Evolutionary conservation across 2,329 filamentous ascomycete genomes (phyloP), one percentile per base, ranked within the genome.

Genomic region (Botrytis squamosa): DNA sequence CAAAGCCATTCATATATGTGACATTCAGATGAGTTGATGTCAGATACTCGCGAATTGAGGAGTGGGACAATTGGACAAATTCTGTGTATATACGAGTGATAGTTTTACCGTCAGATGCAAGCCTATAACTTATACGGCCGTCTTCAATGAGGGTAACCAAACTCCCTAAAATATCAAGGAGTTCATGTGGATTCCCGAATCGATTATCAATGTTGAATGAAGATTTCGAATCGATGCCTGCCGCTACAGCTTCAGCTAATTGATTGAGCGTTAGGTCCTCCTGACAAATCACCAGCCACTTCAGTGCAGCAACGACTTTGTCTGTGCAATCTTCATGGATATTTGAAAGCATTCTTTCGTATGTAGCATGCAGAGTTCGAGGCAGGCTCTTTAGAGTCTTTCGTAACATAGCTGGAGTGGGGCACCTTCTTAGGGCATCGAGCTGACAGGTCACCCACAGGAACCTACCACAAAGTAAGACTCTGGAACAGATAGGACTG

Each of bases 181-280:
- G 18, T 8, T 70, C 67, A 1, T 14, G 5, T 22, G 33, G 9
- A 36, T 60, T 40, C 12, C 4, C 6, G 4, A 60, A 70, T 40
- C 52, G 67, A 59, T 70, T 70, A 7, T 70, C 18, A 8, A 44
- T 33, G 7, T 70, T n/a, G 14, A 70, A 70, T 22, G 49, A 10
- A 8, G 52, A 25, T 44, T 29, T n/a, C n/a, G 67, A 57, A 44
- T 70, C 36, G 2, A 70, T 38, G 33, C 67, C 38, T 1, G 33
- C n/a, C n/a, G 52, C 52, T 22, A 44, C 36, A n/a, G 67, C 67
- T 70, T 70, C 67, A 59, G 52, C 67, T 42, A 44, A 60, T 60
- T 46, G 16, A 14, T 6, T 3, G 16, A 70, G 16, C 9, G 9
- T 33, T 16, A n/a, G 6, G 16, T 12, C 10, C 5, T 14, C 2